Percentiles rank a stretch among this genome's conserved stretches.
These are phyloP conservation scores for Coniella lustricola DNA, from an alignment of 2,329 filamentous ascomycete genomes.

Conservation along the genomic window DNA sequence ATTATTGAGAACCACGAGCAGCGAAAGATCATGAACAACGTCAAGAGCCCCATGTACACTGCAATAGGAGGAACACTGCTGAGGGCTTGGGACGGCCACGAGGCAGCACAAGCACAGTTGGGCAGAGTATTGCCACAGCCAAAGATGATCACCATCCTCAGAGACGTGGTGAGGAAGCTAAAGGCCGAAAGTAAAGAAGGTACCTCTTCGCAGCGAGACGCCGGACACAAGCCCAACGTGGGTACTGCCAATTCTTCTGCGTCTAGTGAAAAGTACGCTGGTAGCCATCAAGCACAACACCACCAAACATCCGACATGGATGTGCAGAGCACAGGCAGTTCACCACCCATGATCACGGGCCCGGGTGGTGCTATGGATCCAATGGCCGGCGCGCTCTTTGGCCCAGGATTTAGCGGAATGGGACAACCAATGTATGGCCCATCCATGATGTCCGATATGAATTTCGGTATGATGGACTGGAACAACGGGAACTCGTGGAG, in stretches of 20 bases:
- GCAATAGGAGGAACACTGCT: conserved; percentile 52
- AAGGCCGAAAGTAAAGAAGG: conserved; percentile 14
- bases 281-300: background rate
- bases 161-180: conserved; percentile 31
- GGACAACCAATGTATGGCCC: conserved; percentile 26
- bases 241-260: background rate
- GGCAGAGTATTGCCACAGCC: conserved; percentile 38
- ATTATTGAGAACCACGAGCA: conserved; percentile 49
- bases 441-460: conserved; percentile 19
- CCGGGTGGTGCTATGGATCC: conserved; percentile 7
- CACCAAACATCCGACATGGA: conserved; percentile 13
- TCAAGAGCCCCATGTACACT: conserved; percentile 49
- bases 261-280: conserved; percentile 3
- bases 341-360: conserved; percentile 12
- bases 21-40: conserved; percentile 40
- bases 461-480: conserved; percentile 40
- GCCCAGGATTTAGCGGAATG: conserved; percentile 22
- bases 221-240: conserved; percentile 12
- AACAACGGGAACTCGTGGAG: conserved; percentile 34
- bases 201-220: conserved; percentile 13
- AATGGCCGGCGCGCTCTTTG: conserved; percentile 16
- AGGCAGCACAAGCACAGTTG: conserved; percentile 37
- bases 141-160: conserved; percentile 39
- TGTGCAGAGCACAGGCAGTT: conserved; percentile 12
- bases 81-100: conserved; percentile 55